phyloP scores from a whole-genome alignment of 1,284 basidiomycete species.

The Marasmius oreades region DNA sequence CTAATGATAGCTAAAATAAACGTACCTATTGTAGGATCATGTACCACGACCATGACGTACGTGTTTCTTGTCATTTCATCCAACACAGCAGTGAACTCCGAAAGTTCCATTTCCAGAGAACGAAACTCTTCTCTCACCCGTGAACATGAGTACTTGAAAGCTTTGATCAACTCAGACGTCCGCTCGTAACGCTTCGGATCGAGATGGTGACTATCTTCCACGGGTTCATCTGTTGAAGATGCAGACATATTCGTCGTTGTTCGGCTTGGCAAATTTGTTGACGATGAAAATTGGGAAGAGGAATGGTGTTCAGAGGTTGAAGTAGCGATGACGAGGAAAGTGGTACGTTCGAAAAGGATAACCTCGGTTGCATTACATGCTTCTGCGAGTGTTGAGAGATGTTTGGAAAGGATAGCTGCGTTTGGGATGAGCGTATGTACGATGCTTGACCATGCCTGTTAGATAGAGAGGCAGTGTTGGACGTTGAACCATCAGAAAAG shows the following conservation, averaged over 20 bases:
- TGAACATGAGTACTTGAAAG: constrained; percentile 89
- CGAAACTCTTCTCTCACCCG: constrained; percentile 81
- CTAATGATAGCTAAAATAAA: no score
- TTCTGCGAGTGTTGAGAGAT: constrained; percentile 82
- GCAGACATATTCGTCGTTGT: constrained; percentile 17
- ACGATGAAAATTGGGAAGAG: constrained; percentile 24
- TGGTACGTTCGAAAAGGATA: constrained; percentile 94
- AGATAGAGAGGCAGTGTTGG: constrained; percentile 3
- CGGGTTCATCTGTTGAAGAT: constrained; percentile 5
- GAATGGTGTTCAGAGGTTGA: constrained; percentile 37
- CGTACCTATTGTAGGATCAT: constrained; percentile 84
- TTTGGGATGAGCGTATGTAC: constrained; percentile 97
- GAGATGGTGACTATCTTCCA: constrained; percentile 42
- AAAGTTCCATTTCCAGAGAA: constrained; percentile 76
- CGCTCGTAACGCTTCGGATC: constrained; percentile 90
- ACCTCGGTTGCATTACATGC: constrained; percentile 91
- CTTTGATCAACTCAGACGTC: constrained; percentile 93
- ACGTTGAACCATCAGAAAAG: constrained; percentile 3
- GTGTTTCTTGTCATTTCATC: constrained; percentile 95
- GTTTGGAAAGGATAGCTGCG: constrained; percentile 80
- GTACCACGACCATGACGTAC: constrained; percentile 87
- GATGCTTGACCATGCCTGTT: constrained; percentile 95
- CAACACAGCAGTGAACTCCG: constrained; percentile 88
- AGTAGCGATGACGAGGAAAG: constrained; percentile 94
- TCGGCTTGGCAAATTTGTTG: constrained; percentile 24